These are phyloP conservation scores for Barnettozyma sucrosica DNA, from an alignment of 805 yeast species.

Conservation along the genomic window DNA sequence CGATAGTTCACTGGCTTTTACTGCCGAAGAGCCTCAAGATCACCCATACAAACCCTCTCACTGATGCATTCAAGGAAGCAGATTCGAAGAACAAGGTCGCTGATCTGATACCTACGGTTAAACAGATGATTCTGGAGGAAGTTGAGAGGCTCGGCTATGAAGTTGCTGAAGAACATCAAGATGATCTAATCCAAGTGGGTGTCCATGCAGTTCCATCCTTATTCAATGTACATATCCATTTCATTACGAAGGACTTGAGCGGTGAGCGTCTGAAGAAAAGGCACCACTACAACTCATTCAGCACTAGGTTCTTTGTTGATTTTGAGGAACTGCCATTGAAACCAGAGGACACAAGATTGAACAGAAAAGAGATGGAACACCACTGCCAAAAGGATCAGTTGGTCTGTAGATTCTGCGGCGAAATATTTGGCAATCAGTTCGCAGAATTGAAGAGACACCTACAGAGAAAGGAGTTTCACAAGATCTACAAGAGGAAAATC, in stretches of 20 bases:
- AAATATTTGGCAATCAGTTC: slow-evolving; percentile 38
- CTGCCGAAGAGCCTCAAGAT: slow-evolving; percentile 44
- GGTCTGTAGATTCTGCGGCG: slow-evolving; percentile 37
- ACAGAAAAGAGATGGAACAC: slow-evolving; percentile 36
- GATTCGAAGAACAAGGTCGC: slow-evolving; percentile 25
- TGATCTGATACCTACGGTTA: slow-evolving; percentile 10
- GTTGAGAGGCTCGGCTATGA: slow-evolving; percentile 15
- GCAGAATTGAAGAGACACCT: slow-evolving; percentile 38
- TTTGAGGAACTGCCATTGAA: slow-evolving; percentile 44
- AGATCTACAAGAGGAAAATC: slow-evolving; percentile 1
- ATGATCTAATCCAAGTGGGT: slow-evolving; percentile 43
- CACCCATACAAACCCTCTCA: slow-evolving; percentile 44
- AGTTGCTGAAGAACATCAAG: slow-evolving; percentile 16
- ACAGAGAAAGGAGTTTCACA: slow-evolving; percentile 28
- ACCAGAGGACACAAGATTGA: slow-evolving; percentile 36
- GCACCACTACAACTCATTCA: slow-evolving; percentile 68
- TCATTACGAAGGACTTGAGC: slow-evolving; percentile 58
- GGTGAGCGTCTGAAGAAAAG: slow-evolving; percentile 51
- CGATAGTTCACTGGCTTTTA: slow-evolving; percentile 53
- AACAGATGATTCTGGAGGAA: slow-evolving; percentile 11
- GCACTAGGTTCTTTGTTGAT: slow-evolving; percentile 54
- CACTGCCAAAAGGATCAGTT: slow-evolving; percentile 30
- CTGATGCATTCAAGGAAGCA: slow-evolving; percentile 21
- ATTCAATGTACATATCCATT: slow-evolving; percentile 66
- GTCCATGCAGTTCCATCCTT: slow-evolving; percentile 69